A percentile compares a stretch with the other conserved stretches of the same genome.
These are phyloP conservation scores for Pezicula carpinea DNA, from an alignment of 2,329 filamentous ascomycete species.

Conservation along the genomic window DNA sequence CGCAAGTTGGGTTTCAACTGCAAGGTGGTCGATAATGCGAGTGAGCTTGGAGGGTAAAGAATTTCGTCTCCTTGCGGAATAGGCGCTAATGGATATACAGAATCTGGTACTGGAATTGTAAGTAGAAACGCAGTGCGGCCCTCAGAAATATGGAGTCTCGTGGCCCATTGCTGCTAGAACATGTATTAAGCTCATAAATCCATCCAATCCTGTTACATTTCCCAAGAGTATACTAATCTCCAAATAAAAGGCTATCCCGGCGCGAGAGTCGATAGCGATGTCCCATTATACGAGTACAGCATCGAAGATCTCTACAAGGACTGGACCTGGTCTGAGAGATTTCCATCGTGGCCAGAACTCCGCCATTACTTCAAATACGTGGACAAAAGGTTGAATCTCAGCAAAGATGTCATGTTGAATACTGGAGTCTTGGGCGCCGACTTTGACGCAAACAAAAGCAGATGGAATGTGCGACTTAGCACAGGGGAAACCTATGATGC, in stretches of 20 bases:
- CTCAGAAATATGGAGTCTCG: no score
- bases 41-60: slow-evolving; percentile 35
- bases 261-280: slow-evolving; percentile 44
- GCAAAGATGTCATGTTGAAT: slow-evolving; percentile 36
- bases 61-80: background rate
- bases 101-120: slow-evolving; percentile 33
- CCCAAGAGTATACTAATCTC: slow-evolving; percentile 24
- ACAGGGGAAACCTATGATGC: slow-evolving; percentile 26
- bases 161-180: no score
- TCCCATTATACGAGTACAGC: slow-evolving; percentile 30
- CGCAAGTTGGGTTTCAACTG: slow-evolving; percentile 29
- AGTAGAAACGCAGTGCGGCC: slow-evolving; percentile 38
- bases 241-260: slow-evolving; percentile 32
- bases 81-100: background rate
- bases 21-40: slow-evolving; percentile 34
- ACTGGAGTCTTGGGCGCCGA: slow-evolving; percentile 34
- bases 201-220: no score
- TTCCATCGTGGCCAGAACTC: slow-evolving; percentile 36
- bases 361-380: slow-evolving; percentile 42
- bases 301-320: slow-evolving; percentile 36
- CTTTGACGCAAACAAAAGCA: slow-evolving; percentile 31
- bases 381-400: slow-evolving; percentile 37
- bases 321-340: slow-evolving; percentile 40
- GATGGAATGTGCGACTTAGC: slow-evolving; percentile 36
- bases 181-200: no score